Base-by-base conservation (phyloP, 2,329 filamentous ascomycete genomes). In the Tolypocladium pustulatum region DNA sequence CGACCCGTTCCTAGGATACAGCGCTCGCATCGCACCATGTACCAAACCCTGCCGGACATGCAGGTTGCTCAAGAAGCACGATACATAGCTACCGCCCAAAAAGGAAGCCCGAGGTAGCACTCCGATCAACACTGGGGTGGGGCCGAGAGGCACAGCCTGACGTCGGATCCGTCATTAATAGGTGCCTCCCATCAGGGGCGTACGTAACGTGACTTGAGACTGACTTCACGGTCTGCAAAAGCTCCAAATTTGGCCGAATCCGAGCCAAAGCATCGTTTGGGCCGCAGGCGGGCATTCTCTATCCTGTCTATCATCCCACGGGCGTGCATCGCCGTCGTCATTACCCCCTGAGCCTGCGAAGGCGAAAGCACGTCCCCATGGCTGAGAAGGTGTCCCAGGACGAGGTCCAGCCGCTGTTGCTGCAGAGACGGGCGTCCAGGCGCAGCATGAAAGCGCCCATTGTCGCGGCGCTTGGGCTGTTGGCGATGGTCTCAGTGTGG, bases 401-500 rank as follows among this genome's bases (percentile, higher is more conserved):
- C 2, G 27, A 12, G 54, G 37, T 22, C 25, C 38, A 15, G 38
- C 38, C 54, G 15, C 30, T 8, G 38, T n/a, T 9, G 53, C 53
- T 17, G n/a, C 36, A 32, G 9, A 43, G 17, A 17, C 41, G n/a
- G 37, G n/a, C 25, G 15, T 40, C 12, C 7, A 20, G 6, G 3
- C 36, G 51, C 25, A 13, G 56, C 12, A 6, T 32, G 13, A 60
- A 55, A 22, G 62, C 46, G 38, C 54, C 60, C 7, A 27, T 52
- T 22, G 55, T 60, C 6, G 58, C 60, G 4, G 25, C 62, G 3
- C 36, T 68, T 20, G 65, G 61, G 8, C 55, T 67, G 10, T 37
- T 68, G 51, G 64, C 60, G 0, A 59, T 62, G 22, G 41, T 63
- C 30, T 63, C 59, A 27, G 51, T 66, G 43, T 58, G 32, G 37